A percentile compares a stretch with the other conserved stretches of the same genome.
Conservation (phyloP, 2,329 filamentous ascomycete species). For the Plectosphaerella cucumerina region DNA sequence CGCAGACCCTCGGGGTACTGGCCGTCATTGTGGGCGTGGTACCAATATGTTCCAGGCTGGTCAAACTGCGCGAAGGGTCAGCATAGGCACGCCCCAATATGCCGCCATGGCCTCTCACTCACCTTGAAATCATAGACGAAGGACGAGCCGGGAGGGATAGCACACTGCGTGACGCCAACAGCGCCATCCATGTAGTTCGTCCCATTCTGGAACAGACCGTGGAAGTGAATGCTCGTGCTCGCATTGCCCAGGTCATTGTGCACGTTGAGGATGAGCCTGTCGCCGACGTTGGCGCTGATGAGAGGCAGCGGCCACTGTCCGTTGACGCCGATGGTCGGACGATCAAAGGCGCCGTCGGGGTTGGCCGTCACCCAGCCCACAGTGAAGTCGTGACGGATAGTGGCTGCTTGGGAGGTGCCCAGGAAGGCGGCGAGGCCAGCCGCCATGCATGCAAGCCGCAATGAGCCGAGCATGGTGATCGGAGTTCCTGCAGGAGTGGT, state of each 20-base stretch:
- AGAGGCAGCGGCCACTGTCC: slow-evolving; percentile 59
- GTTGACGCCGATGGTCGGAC: slow-evolving; percentile 63
- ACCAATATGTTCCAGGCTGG: slow-evolving; percentile 46
- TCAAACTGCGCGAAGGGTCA: slow-evolving; percentile 6
- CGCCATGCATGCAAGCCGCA: not conserved
- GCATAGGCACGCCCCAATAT: not conserved
- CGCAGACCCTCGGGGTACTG: slow-evolving; percentile 58
- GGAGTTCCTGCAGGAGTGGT: no score
- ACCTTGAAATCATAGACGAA: slow-evolving; percentile 57
- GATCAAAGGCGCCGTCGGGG: slow-evolving; percentile 53
- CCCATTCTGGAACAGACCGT: slow-evolving; percentile 57
- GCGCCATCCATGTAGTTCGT: slow-evolving; percentile 59
- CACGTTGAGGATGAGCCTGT: slow-evolving; percentile 44
- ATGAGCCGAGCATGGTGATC: no score
- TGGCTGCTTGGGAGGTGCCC: slow-evolving; percentile 17
- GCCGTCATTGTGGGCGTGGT: slow-evolving; percentile 42
- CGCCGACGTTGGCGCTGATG: slow-evolving; percentile 51
- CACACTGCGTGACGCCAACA: slow-evolving; percentile 51
- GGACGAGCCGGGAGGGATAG: slow-evolving; percentile 57
- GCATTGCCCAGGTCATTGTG: slow-evolving; percentile 47
- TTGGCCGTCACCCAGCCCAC: slow-evolving; percentile 57
- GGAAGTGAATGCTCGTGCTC: slow-evolving; percentile 52
- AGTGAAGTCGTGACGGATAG: slow-evolving; percentile 54
- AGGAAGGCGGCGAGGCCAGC: not conserved
- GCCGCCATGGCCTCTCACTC: slow-evolving; percentile 5